Evolutionary conservation across 2,329 filamentous ascomycete genomes (phyloP).

Genomic region (Pseudocercospora fijiensis): DNA sequence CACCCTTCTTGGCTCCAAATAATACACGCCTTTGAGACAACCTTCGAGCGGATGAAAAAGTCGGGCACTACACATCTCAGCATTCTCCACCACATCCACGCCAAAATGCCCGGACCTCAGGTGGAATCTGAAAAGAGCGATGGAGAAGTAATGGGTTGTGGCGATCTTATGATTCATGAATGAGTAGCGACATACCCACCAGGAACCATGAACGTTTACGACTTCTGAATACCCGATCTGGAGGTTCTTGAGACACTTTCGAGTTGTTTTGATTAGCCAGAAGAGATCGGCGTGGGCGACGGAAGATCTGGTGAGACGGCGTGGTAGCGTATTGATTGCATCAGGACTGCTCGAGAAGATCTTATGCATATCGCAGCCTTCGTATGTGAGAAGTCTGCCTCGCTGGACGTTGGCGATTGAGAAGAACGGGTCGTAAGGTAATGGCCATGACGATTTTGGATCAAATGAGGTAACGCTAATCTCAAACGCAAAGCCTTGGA

Average conservation of each 20-base stretch:
- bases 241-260: constrained; percentile 20
- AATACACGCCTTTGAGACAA: constrained; percentile 11
- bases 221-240: constrained; percentile 25
- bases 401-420: constrained; percentile 23
- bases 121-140: constrained; percentile 21
- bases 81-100: constrained; percentile 19
- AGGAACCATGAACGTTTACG: constrained; percentile 16
- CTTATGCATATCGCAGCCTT: constrained; percentile 19
- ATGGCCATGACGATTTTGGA: constrained; percentile 21
- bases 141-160: constrained; percentile 29
- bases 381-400: constrained; percentile 20
- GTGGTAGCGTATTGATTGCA: constrained; percentile 9
- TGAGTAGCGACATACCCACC: constrained; percentile 23
- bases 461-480: constrained; percentile 17
- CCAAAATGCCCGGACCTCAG: constrained; percentile 17
- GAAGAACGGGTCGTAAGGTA: constrained; percentile 30
- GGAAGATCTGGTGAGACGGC: not conserved
- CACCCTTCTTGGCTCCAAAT: constrained; percentile 7
- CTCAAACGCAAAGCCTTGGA: constrained; percentile 4
- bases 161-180: constrained; percentile 18
- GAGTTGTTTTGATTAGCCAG: constrained; percentile 23
- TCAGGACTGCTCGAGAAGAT: constrained; percentile 9
- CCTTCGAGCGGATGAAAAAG: not conserved
- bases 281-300: constrained; percentile 14
- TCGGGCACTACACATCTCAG: constrained; percentile 24